Evolutionary conservation across 768 basidiomycete genomes (phyloP).

Genomic region (Termitomyces sp.): DNA sequence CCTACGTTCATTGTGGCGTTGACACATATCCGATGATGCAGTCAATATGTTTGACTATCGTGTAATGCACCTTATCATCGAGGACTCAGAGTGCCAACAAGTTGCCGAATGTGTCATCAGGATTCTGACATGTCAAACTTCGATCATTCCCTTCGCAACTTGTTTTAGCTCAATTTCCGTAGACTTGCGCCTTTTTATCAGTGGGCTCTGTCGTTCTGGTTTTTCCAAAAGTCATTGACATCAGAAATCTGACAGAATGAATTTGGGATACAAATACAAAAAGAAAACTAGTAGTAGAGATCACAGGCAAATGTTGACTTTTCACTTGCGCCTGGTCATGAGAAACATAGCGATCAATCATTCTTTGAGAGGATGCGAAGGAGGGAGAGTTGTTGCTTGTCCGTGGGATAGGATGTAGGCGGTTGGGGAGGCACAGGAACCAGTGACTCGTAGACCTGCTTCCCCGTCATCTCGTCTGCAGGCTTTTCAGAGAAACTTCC

Average conservation of each 20-base stretch:
- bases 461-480: not conserved
- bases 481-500: not conserved
- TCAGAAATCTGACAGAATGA: not conserved
- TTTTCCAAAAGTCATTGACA: too few relatives aligned
- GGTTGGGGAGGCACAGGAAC: not conserved
- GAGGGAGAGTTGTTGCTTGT: not conserved
- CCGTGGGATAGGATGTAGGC: not conserved
- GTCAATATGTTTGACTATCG: not conserved
- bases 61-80: not conserved
- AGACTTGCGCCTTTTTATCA: too few relatives aligned
- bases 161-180: too few relatives aligned
- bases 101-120: too few relatives aligned
- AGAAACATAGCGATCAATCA: not conserved
- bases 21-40: not conserved
- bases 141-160: too few relatives aligned
- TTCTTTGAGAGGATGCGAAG: not conserved
- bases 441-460: constrained; percentile 1
- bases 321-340: not conserved
- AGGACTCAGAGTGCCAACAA: too few relatives aligned
- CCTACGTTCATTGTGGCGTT: not conserved
- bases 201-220: too few relatives aligned
- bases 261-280: not conserved
- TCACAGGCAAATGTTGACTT: not conserved
- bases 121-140: too few relatives aligned
- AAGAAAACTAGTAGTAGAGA: not conserved